These are phyloP conservation scores for Penicillium sp. DNA, from an alignment of 2,329 filamentous ascomycete species.

Conservation along the genomic window DNA sequence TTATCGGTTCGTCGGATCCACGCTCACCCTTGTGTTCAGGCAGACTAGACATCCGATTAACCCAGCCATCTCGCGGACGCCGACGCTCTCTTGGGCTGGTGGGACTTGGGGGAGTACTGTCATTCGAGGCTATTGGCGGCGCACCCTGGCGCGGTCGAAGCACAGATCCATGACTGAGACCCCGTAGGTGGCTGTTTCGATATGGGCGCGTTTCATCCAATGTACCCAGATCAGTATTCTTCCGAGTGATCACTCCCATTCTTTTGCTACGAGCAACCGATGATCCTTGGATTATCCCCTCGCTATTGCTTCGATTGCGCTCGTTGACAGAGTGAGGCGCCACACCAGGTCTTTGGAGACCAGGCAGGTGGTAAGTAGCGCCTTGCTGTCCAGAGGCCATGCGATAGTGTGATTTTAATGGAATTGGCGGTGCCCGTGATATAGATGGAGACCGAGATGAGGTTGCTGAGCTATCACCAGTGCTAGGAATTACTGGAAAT, in stretches of 20 bases:
- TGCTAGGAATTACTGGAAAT: conserved; percentile 57
- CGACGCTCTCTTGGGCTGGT: conserved; percentile 46
- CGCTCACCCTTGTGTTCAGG: conserved; percentile 56
- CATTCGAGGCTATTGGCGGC: conserved; percentile 27
- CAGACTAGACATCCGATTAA: conserved; percentile 57
- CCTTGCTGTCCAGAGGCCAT: conserved; percentile 46
- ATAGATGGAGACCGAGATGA: conserved; percentile 70
- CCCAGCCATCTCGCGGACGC: conserved; percentile 44
- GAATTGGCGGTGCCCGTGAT: conserved; percentile 71
- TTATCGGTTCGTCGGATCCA: conserved; percentile 49
- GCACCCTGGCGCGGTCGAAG: conserved; percentile 40
- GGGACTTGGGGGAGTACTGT: conserved; percentile 46
- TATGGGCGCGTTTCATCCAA: conserved; percentile 54
- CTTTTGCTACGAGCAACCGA: conserved; percentile 53
- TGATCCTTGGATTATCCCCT: conserved; percentile 55
- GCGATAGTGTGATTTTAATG: conserved; percentile 76
- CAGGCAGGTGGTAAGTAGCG: conserved; percentile 37
- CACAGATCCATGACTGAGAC: conserved; percentile 58
- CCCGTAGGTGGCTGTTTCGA: conserved; percentile 56
- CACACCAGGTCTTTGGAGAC: conserved; percentile 68
- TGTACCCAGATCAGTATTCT: conserved; percentile 55
- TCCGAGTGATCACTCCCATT: conserved; percentile 61
- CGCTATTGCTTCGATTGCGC: conserved; percentile 61
- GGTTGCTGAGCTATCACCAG: conserved; percentile 57
- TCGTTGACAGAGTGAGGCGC: conserved; percentile 66